These are phyloP conservation scores for Uronychia binucleata DNA, from an alignment of 73 alveolate species.

Conservation along the genomic window DNA sequence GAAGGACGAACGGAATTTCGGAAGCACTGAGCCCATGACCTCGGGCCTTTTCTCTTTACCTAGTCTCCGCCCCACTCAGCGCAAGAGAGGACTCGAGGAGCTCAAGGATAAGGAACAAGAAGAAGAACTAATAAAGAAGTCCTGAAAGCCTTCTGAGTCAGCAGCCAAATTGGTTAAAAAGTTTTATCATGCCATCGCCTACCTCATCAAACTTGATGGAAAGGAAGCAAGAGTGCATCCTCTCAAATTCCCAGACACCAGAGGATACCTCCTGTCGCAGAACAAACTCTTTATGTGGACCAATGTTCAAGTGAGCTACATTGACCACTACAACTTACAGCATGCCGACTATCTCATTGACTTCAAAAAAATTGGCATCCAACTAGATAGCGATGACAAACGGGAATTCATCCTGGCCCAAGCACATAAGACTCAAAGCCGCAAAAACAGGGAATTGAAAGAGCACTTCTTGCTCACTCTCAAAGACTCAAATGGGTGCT, in stretches of 20 bases:
- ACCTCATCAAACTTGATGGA: not conserved
- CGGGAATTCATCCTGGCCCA: too few species aligned
- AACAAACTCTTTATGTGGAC: not conserved
- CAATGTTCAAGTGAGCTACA: not conserved
- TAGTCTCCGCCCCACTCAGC: not conserved
- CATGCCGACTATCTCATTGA: too few species aligned
- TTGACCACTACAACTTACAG: too few species aligned
- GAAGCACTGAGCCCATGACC: not conserved
- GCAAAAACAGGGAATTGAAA: too few species aligned
- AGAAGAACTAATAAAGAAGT: too few species aligned
- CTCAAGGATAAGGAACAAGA: not conserved
- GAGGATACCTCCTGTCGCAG: not conserved
- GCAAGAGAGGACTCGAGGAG: not conserved
- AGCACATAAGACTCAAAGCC: too few species aligned
- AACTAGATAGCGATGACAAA: too few species aligned
- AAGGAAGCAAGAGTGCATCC: not conserved
- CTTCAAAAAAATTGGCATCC: too few species aligned
- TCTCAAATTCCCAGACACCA: not conserved
- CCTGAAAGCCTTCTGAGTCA: too few species aligned
- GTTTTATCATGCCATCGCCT: not conserved
- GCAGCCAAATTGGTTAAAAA: too few species aligned
- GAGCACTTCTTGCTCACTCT: too few species aligned
- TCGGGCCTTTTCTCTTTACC: not conserved
- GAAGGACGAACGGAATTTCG: not conserved
- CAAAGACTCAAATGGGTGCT: too few species aligned